These are phyloP conservation scores for Hymenoscyphus fructigenus DNA, from an alignment of 2,329 filamentous ascomycete species.

Conservation along the genomic window DNA sequence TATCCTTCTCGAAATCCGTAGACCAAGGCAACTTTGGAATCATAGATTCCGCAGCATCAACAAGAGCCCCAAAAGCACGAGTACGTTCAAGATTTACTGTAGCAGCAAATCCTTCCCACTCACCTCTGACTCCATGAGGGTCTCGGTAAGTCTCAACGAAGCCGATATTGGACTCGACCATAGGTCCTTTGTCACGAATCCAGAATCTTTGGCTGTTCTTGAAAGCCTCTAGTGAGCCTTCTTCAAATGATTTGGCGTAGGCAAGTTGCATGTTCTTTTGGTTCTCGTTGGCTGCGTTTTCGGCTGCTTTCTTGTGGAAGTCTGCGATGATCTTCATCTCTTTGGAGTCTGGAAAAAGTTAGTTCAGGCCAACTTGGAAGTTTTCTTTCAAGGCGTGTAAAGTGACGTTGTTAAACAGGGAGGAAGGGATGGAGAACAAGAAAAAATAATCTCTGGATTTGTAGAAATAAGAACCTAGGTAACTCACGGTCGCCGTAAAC, in stretches of 20 bases:
- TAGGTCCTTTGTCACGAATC: conserved; percentile 80
- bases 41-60: conserved; percentile 74
- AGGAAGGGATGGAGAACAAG: neutral
- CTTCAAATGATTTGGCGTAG: conserved; percentile 73
- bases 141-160: conserved; percentile 87
- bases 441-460: neutral
- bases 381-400: too few species aligned
- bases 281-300: conserved; percentile 70
- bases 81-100: conserved; percentile 91
- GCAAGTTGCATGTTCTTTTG: conserved; percentile 72
- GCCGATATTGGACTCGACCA: conserved; percentile 75
- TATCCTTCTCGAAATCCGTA: conserved; percentile 91
- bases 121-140: conserved; percentile 75
- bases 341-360: conserved; percentile 45
- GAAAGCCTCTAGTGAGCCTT: conserved; percentile 73
- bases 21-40: conserved; percentile 90
- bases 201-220: conserved; percentile 79
- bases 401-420: too few species aligned
- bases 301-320: conserved; percentile 66
- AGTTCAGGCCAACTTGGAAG: neutral
- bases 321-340: conserved; percentile 69
- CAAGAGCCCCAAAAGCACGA: conserved; percentile 80
- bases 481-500: conserved; percentile 64
- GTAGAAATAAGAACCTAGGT: neutral
- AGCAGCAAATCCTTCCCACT: conserved; percentile 81